These are phyloP conservation scores for Globisporangium emineosum DNA, from an alignment of 352 stramenopile species.

Conservation along the genomic window DNA sequence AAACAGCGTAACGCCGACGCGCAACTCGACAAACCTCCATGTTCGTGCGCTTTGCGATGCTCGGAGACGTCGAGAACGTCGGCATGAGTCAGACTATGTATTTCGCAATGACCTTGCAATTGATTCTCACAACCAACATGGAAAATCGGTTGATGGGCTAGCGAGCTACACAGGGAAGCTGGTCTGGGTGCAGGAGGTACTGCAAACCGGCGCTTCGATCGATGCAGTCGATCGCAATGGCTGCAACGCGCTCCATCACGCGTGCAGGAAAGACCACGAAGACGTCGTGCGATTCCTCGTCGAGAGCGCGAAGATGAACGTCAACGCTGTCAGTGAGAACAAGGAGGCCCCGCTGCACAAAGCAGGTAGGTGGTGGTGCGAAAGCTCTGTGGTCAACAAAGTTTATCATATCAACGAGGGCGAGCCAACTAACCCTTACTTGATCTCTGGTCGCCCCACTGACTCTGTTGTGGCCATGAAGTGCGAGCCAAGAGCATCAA, in stretches of 20 bases:
- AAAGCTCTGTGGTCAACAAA: background rate
- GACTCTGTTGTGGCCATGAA: background rate
- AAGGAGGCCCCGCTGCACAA: conserved; percentile 79
- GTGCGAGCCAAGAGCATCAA: conserved; percentile 48
- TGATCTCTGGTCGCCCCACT: background rate
- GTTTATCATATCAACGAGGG: background rate
- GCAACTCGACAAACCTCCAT: conserved; percentile 34
- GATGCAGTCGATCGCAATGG: conserved; percentile 43
- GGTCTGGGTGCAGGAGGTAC: conserved; percentile 45
- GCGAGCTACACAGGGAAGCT: conserved; percentile 61
- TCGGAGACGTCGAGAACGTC: conserved; percentile 42
- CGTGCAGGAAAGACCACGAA: conserved; percentile 65
- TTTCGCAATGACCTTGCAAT: too few relatives aligned
- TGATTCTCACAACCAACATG: too few relatives aligned
- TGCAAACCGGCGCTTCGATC: conserved; percentile 40
- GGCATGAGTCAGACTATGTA: conserved; percentile 11
- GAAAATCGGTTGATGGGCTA: background rate
- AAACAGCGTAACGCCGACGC: conserved; percentile 14
- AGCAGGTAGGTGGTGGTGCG: conserved; percentile 47
- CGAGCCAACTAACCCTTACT: background rate
- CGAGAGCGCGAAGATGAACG: conserved; percentile 36
- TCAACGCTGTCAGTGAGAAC: conserved; percentile 59
- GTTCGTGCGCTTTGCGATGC: conserved; percentile 58
- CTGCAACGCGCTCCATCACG: conserved; percentile 69
- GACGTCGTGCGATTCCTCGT: conserved; percentile 56